These are phyloP conservation scores for Paratinospora sagittata DNA, from an alignment of 164 flowering plant genomes.

Conservation along the genomic window DNA sequence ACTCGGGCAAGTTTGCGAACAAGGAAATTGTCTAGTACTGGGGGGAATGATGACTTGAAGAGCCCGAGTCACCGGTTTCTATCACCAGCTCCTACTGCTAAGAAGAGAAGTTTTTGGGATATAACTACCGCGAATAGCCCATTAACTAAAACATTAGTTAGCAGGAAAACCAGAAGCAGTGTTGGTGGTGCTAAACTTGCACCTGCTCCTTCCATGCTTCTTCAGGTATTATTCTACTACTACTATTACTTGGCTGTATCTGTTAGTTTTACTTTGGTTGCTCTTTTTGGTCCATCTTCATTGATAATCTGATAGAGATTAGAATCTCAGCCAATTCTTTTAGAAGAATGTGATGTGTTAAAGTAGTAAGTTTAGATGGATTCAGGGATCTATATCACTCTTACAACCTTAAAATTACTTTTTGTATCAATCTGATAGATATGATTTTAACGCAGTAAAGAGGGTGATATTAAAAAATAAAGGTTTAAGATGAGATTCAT, in stretches of 20 bases:
- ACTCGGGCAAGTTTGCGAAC: constrained; percentile 55
- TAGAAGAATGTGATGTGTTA: too few relatives aligned
- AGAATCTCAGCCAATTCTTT: too few relatives aligned
- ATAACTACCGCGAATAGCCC: constrained; percentile 82
- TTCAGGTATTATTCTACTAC: constrained; percentile 76
- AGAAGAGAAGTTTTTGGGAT: constrained; percentile 89
- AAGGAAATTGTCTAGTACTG: constrained; percentile 22
- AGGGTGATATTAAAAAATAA: too few relatives aligned
- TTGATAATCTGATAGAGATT: not conserved
- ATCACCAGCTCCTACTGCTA: constrained; percentile 72
- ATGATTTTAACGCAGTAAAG: too few relatives aligned
- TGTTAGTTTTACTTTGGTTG: not conserved
- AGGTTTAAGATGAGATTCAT: too few relatives aligned
- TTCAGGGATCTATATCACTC: too few relatives aligned
- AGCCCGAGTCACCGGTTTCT: constrained; percentile 61
- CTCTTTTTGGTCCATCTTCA: not conserved
- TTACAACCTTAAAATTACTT: too few relatives aligned
- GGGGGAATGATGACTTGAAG: constrained; percentile 44
- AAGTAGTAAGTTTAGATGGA: too few relatives aligned
- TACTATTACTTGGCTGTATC: too few relatives aligned
- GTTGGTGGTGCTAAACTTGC: constrained; percentile 32
- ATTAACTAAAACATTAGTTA: constrained; percentile 45
- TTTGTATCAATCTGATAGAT: too few relatives aligned
- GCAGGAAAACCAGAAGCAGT: constrained; percentile 81
- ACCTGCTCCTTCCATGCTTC: constrained; percentile 80